Base-by-base conservation (phyloP, 441 rosid species). In the Erysimum cheiri region DNA sequence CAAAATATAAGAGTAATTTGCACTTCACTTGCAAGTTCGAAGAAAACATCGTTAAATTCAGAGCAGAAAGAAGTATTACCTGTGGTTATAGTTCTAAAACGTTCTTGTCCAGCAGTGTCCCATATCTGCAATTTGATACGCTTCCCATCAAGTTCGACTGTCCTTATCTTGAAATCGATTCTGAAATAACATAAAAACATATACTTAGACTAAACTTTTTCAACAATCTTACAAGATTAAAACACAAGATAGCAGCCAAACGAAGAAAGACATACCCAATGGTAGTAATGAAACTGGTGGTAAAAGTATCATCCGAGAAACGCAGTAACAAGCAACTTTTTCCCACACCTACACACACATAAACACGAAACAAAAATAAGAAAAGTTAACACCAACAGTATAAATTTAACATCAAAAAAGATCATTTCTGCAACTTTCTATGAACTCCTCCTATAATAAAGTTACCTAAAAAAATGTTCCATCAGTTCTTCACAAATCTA, bases 211-310 rank as follows among this genome's bases (percentile, higher is more conserved):
- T 1, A 13, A 44, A 2, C 24, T 52, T 59, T 36, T 36, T 8
- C 22, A 49, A 48, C 71, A 59, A 76, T 31, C 31, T 52, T 36
- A n/a, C 35, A 28, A 54, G 40, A 49, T 35, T 6, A 28, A 74
- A 61, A 26, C 29, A 52, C 11, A 74, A 29, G 40, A 31, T 29
- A 33, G 14, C 2, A 53, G 10, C 40, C 13, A 32, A 56, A 70
- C 0, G 44, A 49, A 70, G 48, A 64, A 47, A 58, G 37, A 64
- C 32, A 52, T 33, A 90, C 96, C 96, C 91, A 60, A 90, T 90
- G 50, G 96, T 90, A 2, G 93, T 90, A 64, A 90, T 87, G 77
- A 90, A 90, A 78, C 96, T 87, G 17, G 96, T 90, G 1, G 96
- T 90, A 75, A 90, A 90, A 71, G 93, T 87, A 70, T 89, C 96